Conservation (phyloP, 2,329 filamentous ascomycete genomes). For the Colletotrichum sp. region DNA sequence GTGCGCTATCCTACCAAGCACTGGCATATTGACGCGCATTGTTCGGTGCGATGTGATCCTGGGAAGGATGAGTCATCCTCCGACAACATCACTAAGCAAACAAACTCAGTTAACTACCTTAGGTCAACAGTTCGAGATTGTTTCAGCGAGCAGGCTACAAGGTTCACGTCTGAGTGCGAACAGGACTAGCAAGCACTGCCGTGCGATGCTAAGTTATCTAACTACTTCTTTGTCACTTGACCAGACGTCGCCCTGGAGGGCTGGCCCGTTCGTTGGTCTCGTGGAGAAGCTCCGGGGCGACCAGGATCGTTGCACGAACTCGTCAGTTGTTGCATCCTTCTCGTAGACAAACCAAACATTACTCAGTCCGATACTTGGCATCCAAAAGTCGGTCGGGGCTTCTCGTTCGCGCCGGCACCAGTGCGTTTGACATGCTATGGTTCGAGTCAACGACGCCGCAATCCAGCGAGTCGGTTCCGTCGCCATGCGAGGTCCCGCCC, state of each 20-base stretch:
- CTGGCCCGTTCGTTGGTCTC: background rate
- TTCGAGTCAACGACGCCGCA: background rate
- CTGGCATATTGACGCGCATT: too few relatives aligned
- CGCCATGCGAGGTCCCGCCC: background rate
- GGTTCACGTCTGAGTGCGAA: too few relatives aligned
- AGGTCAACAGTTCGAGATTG: too few relatives aligned
- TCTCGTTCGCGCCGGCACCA: background rate
- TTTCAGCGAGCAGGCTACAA: too few relatives aligned
- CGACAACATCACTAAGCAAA: too few relatives aligned
- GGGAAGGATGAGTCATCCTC: too few relatives aligned
- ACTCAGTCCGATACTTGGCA: background rate
- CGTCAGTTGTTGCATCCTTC: background rate
- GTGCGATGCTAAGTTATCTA: background rate
- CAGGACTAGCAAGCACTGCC: too few relatives aligned
- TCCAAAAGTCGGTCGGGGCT: background rate
- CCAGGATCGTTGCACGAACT: background rate
- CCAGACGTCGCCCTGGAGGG: fast-evolving
- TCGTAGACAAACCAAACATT: background rate
- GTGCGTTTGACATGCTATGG: background rate
- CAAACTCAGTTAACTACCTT: too few relatives aligned
- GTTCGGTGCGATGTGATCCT: too few relatives aligned
- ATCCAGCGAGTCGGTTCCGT: background rate
- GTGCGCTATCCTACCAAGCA: too few relatives aligned
- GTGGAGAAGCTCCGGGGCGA: background rate
- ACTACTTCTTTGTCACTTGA: fast-evolving